phyloP scores from a whole-genome alignment of 768 basidiomycete genomes.

The Boletus vermiculosoides region DNA sequence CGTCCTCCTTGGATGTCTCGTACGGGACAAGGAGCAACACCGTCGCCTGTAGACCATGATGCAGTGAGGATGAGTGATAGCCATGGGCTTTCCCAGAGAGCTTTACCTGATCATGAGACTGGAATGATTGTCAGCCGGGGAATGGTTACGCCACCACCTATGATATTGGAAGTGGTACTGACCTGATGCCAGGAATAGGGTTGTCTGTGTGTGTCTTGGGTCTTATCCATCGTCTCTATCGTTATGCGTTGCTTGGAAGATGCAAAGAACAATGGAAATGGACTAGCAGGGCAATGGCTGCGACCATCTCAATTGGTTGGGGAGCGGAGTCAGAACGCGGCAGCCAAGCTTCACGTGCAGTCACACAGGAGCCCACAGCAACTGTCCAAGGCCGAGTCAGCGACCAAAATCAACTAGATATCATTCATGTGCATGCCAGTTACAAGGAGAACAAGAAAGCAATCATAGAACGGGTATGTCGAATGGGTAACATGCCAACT shows the following conservation, averaged over 20 bases:
- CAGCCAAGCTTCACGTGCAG: slow-evolving; percentile 27
- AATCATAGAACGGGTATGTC: slow-evolving; percentile 28
- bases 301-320: slow-evolving; percentile 24
- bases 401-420: slow-evolving; percentile 15
- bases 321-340: slow-evolving; percentile 37
- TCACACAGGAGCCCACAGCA: slow-evolving; percentile 8
- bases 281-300: slow-evolving; percentile 8
- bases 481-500: slow-evolving; percentile 16
- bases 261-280: slow-evolving; percentile 12
- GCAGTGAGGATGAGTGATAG: slow-evolving; percentile 18
- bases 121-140: slow-evolving; percentile 15
- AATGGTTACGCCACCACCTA: slow-evolving; percentile 17
- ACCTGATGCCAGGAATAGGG: slow-evolving; percentile 89
- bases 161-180: slow-evolving; percentile 21
- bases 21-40: slow-evolving; percentile 73
- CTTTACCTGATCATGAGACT: slow-evolving; percentile 85
- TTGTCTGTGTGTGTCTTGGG: slow-evolving; percentile 32
- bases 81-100: slow-evolving; percentile 12
- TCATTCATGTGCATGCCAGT: slow-evolving; percentile 24
- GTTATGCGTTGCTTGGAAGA: slow-evolving; percentile 13
- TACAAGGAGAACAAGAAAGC: slow-evolving; percentile 26
- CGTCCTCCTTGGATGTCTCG: slow-evolving; percentile 67
- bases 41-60: slow-evolving; percentile 54
- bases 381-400: background rate
- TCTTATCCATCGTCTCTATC: slow-evolving; percentile 25